phyloP scores from a whole-genome alignment of 2,329 filamentous ascomycete genomes.

The Fonsecaea multimorphosa region DNA sequence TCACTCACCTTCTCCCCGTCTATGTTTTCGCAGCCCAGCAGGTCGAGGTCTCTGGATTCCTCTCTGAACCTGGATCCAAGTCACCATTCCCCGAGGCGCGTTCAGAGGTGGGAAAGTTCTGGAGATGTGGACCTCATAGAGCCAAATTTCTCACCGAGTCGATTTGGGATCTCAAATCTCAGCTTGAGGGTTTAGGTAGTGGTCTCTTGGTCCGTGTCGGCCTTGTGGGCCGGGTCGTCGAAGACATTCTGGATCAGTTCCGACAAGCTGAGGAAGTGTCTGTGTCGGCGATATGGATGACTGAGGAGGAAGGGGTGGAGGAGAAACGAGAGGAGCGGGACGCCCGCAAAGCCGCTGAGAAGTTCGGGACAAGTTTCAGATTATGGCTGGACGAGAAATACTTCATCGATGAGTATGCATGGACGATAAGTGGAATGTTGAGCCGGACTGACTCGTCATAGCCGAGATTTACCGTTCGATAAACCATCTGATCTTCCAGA shows the following conservation, averaged over 20 bases:
- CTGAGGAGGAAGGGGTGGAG: conserved; percentile 71
- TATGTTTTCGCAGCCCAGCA: conserved; percentile 74
- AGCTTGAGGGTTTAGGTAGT: conserved; percentile 64
- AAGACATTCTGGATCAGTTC: conserved; percentile 61
- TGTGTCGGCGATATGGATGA: conserved; percentile 75
- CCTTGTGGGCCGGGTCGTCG: conserved; percentile 63
- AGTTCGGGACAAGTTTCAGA: conserved; percentile 64
- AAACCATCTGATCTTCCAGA: conserved; percentile 69
- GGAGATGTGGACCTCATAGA: conserved; percentile 75
- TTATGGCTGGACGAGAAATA: conserved; percentile 78
- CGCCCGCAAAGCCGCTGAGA: conserved; percentile 60
- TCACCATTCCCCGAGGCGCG: conserved; percentile 73
- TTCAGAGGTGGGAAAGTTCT: conserved; percentile 70
- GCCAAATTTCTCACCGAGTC: conserved; percentile 74
- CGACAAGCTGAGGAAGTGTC: conserved; percentile 49
- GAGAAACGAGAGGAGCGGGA: conserved; percentile 69
- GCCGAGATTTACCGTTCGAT: conserved; percentile 68
- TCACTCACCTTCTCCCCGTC: conserved; percentile 73
- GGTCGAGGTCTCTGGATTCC: conserved; percentile 75
- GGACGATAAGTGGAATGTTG: not conserved
- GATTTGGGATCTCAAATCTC: conserved; percentile 73
- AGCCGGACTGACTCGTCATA: conserved; percentile 45
- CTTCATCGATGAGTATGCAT: conserved; percentile 75
- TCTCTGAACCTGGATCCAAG: conserved; percentile 52
- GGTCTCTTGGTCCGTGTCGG: conserved; percentile 70